A percentile compares a stretch with the other conserved stretches of the same genome.
phyloP scores from a whole-genome alignment of 306 rosid genomes.

The Cicer arietinum region DNA sequence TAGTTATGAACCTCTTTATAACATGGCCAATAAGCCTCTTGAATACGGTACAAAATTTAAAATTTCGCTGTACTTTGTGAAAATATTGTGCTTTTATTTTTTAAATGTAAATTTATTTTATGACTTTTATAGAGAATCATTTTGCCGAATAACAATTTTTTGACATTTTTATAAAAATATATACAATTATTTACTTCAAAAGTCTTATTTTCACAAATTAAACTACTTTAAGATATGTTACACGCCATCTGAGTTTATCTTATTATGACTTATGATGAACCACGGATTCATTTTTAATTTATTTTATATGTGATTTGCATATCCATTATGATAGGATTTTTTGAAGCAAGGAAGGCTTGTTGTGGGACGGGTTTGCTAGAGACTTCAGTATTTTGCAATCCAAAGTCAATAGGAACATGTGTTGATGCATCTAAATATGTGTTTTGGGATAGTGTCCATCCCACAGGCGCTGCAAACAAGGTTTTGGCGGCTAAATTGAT shows the following conservation, averaged over 20 bases:
- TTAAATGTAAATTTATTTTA: too few species aligned
- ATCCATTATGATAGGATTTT: conserved; percentile 60
- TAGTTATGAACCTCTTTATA: conserved; percentile 59
- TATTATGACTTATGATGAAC: neutral
- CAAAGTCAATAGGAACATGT: conserved; percentile 63
- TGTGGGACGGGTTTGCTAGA: conserved; percentile 81
- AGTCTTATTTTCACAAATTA: too few species aligned
- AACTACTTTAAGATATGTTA: too few species aligned
- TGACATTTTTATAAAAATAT: too few species aligned
- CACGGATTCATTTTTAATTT: neutral
- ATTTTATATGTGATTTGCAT: conserved; percentile 8
- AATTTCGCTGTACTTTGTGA: too few species aligned
- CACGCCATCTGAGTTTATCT: too few species aligned
- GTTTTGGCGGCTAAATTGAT: conserved; percentile 55
- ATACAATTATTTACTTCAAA: too few species aligned
- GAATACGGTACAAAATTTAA: neutral
- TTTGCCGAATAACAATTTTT: too few species aligned
- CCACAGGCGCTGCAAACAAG: conserved; percentile 67
- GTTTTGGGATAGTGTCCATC: conserved; percentile 85
- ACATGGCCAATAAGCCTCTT: conserved; percentile 59
- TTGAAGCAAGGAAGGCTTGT: conserved; percentile 73
- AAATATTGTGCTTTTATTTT: too few species aligned
- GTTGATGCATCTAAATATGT: conserved; percentile 72
- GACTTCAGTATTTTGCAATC: conserved; percentile 66
- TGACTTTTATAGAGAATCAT: too few species aligned